Evolutionary conservation across 352 stramenopile genomes (phyloP), one percentile per base, ranked within the genome.

Genomic region (Thraustochytrium striatum): DNA sequence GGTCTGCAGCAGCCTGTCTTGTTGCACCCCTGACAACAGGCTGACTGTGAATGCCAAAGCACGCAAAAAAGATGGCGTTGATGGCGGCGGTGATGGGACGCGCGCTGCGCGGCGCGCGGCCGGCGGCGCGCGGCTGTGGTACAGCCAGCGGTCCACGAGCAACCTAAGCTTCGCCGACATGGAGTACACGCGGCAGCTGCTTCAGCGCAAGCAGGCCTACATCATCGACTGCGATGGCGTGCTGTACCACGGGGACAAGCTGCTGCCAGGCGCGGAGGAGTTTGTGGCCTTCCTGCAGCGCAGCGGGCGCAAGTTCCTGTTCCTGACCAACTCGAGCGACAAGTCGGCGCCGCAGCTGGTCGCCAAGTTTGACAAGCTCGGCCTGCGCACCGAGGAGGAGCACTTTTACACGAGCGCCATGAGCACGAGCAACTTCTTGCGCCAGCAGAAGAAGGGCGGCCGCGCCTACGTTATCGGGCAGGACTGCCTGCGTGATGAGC

Each of bases 171-270:
- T 30, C 28, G 65, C 65, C 13, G 65, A 75, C 38, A 75, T 75
- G 65, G 65, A 75, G 39, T 75, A 65, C 38, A 75, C 43, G 16
- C 38, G 30, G n/a, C 3, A 33, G 13, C 65, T 75, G 16, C 44
- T 75, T 2, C 3, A 81, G 11, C n/a, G 39, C 8, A 68, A 81
- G 25, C 25, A 81, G 19, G 61, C 2, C 25, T 83, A 72, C 61
- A 52, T 83, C 36, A 69, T 83, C 28, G 79, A 83, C 62, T 83
- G 79, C 38, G 79, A 83, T 44, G 79, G 79, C 35, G 79, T 83
- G 2, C 16, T 83, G 1, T 83, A 73, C 43, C 57, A 68, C 47
- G 79, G 72, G n/a, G 33, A 25, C 19, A 25, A 65, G 3, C 79
- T 82, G 21, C 79, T 83, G 25, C 72, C 72, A 8, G 79, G 79